Conservation (phyloP, 2,329 filamentous ascomycete genomes). For the Fusarium sp. region DNA sequence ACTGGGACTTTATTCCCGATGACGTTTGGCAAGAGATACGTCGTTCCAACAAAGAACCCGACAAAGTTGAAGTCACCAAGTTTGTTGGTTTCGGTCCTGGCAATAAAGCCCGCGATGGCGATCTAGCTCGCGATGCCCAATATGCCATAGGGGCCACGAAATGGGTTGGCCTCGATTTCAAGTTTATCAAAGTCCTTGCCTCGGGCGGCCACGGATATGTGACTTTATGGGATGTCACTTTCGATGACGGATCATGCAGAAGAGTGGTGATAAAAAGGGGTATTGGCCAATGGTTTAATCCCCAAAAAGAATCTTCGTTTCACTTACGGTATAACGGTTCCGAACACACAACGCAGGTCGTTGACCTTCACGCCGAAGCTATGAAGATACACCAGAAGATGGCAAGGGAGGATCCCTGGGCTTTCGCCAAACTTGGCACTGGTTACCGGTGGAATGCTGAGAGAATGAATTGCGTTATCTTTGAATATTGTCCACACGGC, state of each 20-base stretch:
- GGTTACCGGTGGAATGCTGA: conserved; percentile 16
- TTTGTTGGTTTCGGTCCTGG: neutral
- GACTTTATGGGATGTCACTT: conserved; percentile 44
- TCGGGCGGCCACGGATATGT: conserved; percentile 49
- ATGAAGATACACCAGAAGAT: conserved; percentile 18
- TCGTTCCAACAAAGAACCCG: neutral
- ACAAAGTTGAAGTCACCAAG: neutral
- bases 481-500: conserved; percentile 50
- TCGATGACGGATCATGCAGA: conserved; percentile 39
- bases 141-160: neutral
- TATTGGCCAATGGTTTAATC: conserved; percentile 1
- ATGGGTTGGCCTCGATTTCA: conserved; percentile 45
- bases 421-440: neutral
- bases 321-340: conserved; percentile 50
- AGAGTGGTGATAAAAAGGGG: conserved; percentile 51
- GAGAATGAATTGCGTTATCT: conserved; percentile 34
- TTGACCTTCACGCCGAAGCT: conserved; percentile 44
- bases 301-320: conserved; percentile 39
- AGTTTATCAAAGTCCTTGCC: conserved; percentile 49
- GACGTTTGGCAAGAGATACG: neutral
- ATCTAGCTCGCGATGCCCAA: neutral
- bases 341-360: conserved; percentile 49
- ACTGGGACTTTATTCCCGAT: neutral
- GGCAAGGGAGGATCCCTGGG: neutral
- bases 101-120: neutral